Evolutionary conservation across 352 stramenopile species (phyloP).

Genomic region (Thraustotheca clavata): DNA sequence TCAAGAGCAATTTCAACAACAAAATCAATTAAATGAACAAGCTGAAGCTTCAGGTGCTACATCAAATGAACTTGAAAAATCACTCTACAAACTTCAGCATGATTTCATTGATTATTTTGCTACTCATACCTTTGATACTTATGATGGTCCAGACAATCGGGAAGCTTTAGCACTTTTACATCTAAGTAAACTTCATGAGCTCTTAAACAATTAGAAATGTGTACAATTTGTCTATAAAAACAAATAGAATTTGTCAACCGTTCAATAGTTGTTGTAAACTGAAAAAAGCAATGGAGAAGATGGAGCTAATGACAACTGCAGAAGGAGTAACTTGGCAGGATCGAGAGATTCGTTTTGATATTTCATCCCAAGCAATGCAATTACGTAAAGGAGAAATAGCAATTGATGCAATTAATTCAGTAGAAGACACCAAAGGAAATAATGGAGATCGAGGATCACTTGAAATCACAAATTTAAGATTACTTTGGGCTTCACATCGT

Average conservation of each 20-base stretch:
- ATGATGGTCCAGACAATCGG: not conserved
- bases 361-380: constrained; percentile 44
- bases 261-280: not conserved
- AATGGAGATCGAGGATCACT: constrained; percentile 86
- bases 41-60: not conserved
- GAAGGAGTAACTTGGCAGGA: constrained; percentile 82
- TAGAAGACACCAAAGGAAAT: constrained; percentile 93
- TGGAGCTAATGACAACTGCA: constrained; percentile 47
- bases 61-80: not conserved
- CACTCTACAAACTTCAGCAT: not conserved
- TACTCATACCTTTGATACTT: not conserved
- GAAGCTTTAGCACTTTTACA: not conserved
- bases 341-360: constrained; percentile 87
- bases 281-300: constrained; percentile 20
- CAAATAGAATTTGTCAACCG: not conserved
- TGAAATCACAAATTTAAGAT: constrained; percentile 87
- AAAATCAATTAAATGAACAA: not conserved
- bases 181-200: not conserved
- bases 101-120: not conserved
- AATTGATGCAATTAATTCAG: constrained; percentile 90
- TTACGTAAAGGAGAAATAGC: constrained; percentile 71
- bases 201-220: not conserved
- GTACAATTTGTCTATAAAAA: not conserved
- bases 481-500: constrained; percentile 88
- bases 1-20: not conserved